Conservation (phyloP, 75 land plant genomes). For the Isoetes taiwanensis region DNA sequence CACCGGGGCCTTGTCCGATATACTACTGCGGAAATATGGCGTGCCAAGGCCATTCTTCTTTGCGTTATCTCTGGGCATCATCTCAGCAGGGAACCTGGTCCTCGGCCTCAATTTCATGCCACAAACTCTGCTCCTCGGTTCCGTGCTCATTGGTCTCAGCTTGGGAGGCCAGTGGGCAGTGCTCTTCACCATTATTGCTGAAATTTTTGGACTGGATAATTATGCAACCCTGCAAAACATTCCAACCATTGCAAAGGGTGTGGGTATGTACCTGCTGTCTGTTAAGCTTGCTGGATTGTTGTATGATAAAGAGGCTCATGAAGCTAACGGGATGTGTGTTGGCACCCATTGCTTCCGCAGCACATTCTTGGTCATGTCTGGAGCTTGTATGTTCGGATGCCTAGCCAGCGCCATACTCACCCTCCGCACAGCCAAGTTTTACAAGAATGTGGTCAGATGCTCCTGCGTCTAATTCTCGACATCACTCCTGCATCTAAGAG, state of each 20-base stretch:
- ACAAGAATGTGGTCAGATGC: too few species aligned
- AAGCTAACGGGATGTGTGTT: too few species aligned
- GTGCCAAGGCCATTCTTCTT: slow-evolving; percentile 11
- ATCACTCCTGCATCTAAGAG: too few species aligned
- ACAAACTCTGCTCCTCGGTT: slow-evolving; percentile 13
- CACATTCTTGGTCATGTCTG: slow-evolving; percentile 3
- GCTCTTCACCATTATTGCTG: background rate
- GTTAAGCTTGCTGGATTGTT: background rate
- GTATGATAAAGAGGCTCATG: slow-evolving; percentile 7
- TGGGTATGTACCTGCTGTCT: slow-evolving; percentile 1
- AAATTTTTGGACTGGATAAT: background rate
- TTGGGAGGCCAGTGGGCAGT: slow-evolving; percentile 3
- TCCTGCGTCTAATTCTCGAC: too few species aligned
- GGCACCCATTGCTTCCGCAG: background rate
- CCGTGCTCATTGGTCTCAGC: slow-evolving; percentile 8
- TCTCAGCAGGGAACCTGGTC: slow-evolving; percentile 9
- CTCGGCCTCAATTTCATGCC: background rate
- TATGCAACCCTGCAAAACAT: background rate
- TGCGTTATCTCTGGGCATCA: background rate
- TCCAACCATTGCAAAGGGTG: background rate
- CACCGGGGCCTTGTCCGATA: slow-evolving; percentile 10
- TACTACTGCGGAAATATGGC: slow-evolving; percentile 1
- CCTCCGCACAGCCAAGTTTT: too few species aligned
- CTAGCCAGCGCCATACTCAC: too few species aligned
- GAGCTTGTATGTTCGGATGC: background rate